These are phyloP conservation scores for Chionographis japonica DNA, from an alignment of 106 monocot species.

Conservation along the genomic window DNA sequence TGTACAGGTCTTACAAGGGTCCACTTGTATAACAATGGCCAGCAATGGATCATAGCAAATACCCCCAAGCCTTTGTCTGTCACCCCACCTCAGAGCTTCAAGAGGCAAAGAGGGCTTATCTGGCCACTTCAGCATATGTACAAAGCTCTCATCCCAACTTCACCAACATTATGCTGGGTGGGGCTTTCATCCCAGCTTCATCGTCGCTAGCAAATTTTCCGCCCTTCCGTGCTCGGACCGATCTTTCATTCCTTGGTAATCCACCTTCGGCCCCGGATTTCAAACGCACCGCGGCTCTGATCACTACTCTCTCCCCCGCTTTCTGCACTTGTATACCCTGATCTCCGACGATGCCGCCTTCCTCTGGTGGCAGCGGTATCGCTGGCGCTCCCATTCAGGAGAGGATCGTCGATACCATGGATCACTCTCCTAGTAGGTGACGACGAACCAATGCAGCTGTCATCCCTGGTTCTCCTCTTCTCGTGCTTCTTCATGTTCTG, in stretches of 20 bases:
- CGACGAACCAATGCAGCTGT: constrained; percentile 59
- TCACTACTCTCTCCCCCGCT: constrained; percentile 89
- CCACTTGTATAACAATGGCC: too few relatives aligned
- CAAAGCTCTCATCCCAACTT: too few relatives aligned
- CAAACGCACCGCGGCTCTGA: constrained; percentile 45
- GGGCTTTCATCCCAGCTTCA: too few relatives aligned
- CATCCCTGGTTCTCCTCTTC: constrained; percentile 75
- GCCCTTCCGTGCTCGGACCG: neutral
- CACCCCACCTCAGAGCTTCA: too few relatives aligned
- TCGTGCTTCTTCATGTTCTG: constrained; percentile 83
- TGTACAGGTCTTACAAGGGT: too few relatives aligned
- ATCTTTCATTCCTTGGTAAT: constrained; percentile 47
- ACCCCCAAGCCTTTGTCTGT: too few relatives aligned
- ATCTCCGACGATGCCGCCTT: constrained; percentile 41
- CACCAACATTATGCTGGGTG: too few relatives aligned
- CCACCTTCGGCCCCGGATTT: constrained; percentile 73
- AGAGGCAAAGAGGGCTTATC: too few relatives aligned
- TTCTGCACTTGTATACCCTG: constrained; percentile 69
- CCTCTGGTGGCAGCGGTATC: constrained; percentile 35
- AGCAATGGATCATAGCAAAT: too few relatives aligned
- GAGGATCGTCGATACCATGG: constrained; percentile 86
- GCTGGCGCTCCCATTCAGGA: constrained; percentile 56
- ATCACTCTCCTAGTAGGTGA: constrained; percentile 43
- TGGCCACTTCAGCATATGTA: too few relatives aligned
- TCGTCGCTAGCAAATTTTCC: too few relatives aligned